Percentiles rank a stretch among this genome's conserved stretches.
phyloP scores from a whole-genome alignment of 495 filamentous ascomycete species.

The Aspergillus heteromorphus region DNA sequence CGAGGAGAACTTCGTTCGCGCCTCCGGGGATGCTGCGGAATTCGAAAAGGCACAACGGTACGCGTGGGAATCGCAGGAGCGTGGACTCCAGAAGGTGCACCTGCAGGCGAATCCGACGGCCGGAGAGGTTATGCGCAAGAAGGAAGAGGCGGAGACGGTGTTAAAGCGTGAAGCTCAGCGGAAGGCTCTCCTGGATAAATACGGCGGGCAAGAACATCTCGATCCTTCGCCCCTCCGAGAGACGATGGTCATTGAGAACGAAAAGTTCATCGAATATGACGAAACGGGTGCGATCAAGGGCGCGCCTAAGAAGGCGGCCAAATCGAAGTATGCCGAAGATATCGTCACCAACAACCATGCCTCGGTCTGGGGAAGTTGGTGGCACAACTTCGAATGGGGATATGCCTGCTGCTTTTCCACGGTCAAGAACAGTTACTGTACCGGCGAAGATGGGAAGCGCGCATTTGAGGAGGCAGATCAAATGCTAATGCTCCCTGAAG shows the following conservation, averaged over 20 bases:
- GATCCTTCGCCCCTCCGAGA: constrained; percentile 58
- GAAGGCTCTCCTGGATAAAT: constrained; percentile 75
- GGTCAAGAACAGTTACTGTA: constrained; percentile 95
- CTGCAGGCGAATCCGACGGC: constrained; percentile 95
- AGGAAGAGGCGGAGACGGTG: constrained; percentile 65
- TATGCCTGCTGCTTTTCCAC: constrained; percentile 92
- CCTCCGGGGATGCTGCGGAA: constrained; percentile 89
- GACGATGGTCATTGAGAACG: constrained; percentile 67
- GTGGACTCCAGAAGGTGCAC: constrained; percentile 69
- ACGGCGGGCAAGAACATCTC: constrained; percentile 68
- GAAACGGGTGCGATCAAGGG: constrained; percentile 86
- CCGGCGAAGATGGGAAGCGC: constrained; percentile 74
- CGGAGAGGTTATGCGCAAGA: constrained; percentile 76
- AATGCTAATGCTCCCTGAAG: constrained; percentile 40
- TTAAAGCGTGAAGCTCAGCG: constrained; percentile 60
- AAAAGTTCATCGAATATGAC: constrained; percentile 94
- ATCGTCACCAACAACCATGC: constrained; percentile 86
- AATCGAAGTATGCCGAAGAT: constrained; percentile 89
- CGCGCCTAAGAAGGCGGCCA: constrained; percentile 64
- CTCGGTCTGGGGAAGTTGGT: constrained; percentile 96
- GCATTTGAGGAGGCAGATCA: constrained; percentile 65
- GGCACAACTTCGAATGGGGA: constrained; percentile 93
- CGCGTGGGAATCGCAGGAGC: constrained; percentile 93
- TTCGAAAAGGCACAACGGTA: constrained; percentile 86
- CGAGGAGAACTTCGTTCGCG: constrained; percentile 88